Conservation (phyloP, 495 filamentous ascomycete genomes). For the Penicillium malachiteum region DNA sequence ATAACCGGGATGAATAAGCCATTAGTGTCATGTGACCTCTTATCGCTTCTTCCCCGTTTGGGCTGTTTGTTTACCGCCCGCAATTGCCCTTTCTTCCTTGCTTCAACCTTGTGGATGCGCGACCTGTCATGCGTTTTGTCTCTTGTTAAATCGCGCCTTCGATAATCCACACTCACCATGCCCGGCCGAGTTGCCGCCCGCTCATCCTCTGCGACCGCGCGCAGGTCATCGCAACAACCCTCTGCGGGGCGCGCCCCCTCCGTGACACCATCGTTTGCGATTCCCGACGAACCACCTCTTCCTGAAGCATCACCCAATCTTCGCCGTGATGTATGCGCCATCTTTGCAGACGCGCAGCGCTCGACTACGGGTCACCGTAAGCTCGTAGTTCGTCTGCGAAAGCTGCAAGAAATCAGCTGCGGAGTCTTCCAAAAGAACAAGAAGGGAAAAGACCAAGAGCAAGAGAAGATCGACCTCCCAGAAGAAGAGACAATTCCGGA, state of each 20-base stretch:
- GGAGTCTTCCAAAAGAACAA: constrained; percentile 62
- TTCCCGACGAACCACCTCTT: constrained; percentile 67
- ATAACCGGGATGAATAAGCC: constrained; percentile 16
- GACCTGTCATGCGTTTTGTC: constrained; percentile 27
- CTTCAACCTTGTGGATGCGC: constrained; percentile 21
- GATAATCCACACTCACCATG: constrained; percentile 45
- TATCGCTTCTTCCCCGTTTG: constrained; percentile 44
- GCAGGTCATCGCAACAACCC: constrained; percentile 57
- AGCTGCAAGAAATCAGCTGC: constrained; percentile 84
- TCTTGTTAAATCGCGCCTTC: constrained; percentile 18
- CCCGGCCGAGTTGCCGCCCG: constrained; percentile 61
- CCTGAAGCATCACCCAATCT: constrained; percentile 60
- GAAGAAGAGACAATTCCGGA: constrained; percentile 66
- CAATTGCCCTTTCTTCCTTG: constrained; percentile 14
- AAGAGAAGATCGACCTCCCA: constrained; percentile 41
- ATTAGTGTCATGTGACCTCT: constrained; percentile 24
- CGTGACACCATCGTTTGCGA: constrained; percentile 55
- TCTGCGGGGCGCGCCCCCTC: constrained; percentile 63
- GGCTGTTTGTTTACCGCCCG: constrained; percentile 51
- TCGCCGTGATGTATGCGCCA: constrained; percentile 70
- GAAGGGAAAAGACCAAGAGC: constrained; percentile 34
- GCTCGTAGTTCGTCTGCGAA: constrained; percentile 78
- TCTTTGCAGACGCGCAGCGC: constrained; percentile 86
- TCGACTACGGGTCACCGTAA: constrained; percentile 88
- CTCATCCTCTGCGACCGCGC: constrained; percentile 52